phyloP scores from a whole-genome alignment of 2,329 filamentous ascomycete species.

The Nannizzia gypsea region DNA sequence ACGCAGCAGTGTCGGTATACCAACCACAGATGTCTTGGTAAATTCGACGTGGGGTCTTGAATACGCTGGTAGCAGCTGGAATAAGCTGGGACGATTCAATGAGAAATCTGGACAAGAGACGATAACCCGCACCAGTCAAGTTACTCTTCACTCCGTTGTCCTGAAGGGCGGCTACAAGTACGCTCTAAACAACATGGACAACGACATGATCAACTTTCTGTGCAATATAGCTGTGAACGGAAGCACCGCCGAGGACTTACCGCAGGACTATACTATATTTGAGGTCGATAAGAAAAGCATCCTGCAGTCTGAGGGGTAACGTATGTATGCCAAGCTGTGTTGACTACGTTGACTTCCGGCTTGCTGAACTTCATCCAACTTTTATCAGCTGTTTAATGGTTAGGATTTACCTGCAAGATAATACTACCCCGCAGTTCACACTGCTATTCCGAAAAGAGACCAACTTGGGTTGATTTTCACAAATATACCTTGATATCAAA shows the following conservation, averaged over 20 bases:
- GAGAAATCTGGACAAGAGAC: not conserved
- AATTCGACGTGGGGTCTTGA: not conserved
- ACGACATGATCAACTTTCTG: not conserved
- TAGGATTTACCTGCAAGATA: too few relatives aligned
- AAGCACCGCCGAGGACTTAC: not conserved
- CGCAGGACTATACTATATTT: not conserved
- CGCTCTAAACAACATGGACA: not conserved
- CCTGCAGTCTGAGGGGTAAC: too few relatives aligned
- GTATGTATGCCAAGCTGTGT: too few relatives aligned
- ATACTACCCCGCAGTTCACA: too few relatives aligned
- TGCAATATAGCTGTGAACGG: not conserved
- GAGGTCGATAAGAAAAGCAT: not conserved
- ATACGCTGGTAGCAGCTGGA: conserved; percentile 2
- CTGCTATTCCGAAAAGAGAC: too few relatives aligned
- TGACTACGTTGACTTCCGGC: too few relatives aligned
- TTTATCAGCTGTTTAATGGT: too few relatives aligned
- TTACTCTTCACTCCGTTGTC: not conserved
- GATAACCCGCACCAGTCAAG: not conserved
- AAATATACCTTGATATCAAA: too few relatives aligned
- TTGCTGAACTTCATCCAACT: too few relatives aligned
- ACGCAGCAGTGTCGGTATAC: not conserved
- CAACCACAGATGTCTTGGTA: not conserved
- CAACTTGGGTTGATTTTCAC: too few relatives aligned
- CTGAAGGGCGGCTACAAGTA: not conserved
- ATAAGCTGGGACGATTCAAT: not conserved